Conservation (phyloP, 2,329 filamentous ascomycete genomes). For the Emergomyces pasteurianus region DNA sequence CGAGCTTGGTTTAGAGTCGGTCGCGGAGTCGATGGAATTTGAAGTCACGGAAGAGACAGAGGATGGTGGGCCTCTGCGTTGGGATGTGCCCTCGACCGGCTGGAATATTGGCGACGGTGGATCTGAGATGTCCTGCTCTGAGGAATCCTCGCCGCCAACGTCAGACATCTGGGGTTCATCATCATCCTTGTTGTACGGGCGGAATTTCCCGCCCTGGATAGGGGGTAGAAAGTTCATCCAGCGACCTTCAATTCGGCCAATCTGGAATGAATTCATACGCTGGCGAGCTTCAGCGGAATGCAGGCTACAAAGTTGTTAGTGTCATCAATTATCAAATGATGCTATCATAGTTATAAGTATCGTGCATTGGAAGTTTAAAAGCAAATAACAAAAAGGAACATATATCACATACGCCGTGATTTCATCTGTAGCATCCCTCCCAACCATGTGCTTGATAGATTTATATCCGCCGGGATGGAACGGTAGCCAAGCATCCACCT, state of each 20-base stretch:
- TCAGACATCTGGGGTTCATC: constrained; percentile 23
- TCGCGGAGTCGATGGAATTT: constrained; percentile 13
- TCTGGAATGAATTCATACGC: constrained; percentile 69
- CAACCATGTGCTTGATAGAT: constrained; percentile 85
- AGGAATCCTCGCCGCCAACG: constrained; percentile 31
- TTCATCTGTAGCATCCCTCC: constrained; percentile 87
- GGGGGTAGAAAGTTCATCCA: constrained; percentile 88
- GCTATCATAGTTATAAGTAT: too few relatives aligned
- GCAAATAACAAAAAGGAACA: too few relatives aligned
- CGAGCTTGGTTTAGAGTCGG: constrained; percentile 17
- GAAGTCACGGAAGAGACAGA: constrained; percentile 20
- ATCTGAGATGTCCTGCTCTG: constrained; percentile 44
- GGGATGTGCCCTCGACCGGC: constrained; percentile 30
- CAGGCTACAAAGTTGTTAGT: constrained; percentile 41
- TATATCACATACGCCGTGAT: constrained; percentile 58
- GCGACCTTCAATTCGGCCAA: constrained; percentile 65
- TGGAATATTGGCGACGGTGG: constrained; percentile 50
- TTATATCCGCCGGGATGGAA: constrained; percentile 90
- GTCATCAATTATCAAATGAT: neutral
- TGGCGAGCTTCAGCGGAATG: constrained; percentile 68
- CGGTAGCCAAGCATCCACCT: constrained; percentile 74
- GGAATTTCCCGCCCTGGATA: constrained; percentile 77
- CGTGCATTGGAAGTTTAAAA: too few relatives aligned
- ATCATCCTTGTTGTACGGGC: constrained; percentile 39
- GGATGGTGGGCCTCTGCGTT: constrained; percentile 27